Base-by-base conservation (phyloP, 2,329 filamentous ascomycete species). In the Neodidymelliopsis sp. region DNA sequence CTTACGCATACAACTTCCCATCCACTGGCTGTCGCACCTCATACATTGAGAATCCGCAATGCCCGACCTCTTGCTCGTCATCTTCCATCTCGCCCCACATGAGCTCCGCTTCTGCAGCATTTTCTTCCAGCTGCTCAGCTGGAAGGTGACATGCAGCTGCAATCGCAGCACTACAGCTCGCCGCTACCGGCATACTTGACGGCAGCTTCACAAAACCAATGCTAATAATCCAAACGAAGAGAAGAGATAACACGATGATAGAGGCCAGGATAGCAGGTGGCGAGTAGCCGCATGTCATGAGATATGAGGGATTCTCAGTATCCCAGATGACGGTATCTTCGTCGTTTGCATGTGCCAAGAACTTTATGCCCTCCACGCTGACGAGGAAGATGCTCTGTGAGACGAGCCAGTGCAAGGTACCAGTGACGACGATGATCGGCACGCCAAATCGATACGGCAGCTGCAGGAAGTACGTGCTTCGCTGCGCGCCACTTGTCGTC, bases 151-250 rank as follows among this genome's bases (percentile, higher is more conserved):
- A 62, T 4, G 56, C 56, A 3, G 60, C 56, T 12, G 42, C 41
- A n/a, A 62, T 63, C 4, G 54, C 56, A 15, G 48, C 31, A 46
- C 59, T 92, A 16, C 85, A 87, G 74, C 77, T 92, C 55, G 88
- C 86, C 18, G 88, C 91, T 78, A 92, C 90, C 72, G 89, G 89
- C 53, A 91, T 92, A 54, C 79, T 91, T 12, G 88, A 87, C 5
- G 79, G 91, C 11, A 89, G 88, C 2, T 86, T 88, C 2, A 87
- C 87, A 0, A 90, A 91, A 71, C 89, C 89, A 27, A 79, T 77
- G 65, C 85, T 45, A 16, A 60, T n/a, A 6, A 55, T 42, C 15
- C 41, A 35, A 4, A 53, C n/a, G 8, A 44, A n/a, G 12, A 44
- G 18, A n/a, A 36, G 16, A 11, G 25, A 46, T 29, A 31, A 54